Evolutionary conservation across 495 filamentous ascomycete species (phyloP).

Genomic region (Neurospora sublineolata): DNA sequence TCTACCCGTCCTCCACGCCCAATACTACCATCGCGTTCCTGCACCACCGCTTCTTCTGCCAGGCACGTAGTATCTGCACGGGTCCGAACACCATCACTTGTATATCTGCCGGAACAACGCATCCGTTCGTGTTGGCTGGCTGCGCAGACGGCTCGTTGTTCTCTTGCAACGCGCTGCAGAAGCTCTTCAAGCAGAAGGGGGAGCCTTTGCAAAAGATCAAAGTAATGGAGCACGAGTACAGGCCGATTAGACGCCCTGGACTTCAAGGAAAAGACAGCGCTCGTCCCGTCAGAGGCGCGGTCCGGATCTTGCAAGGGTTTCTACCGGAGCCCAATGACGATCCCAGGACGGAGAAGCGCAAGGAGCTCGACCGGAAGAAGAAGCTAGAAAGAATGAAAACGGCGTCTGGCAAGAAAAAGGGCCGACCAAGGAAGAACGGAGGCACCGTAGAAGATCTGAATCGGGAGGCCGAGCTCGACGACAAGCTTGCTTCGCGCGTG

Average conservation of each 20-base stretch:
- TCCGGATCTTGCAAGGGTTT: slow-evolving; percentile 33
- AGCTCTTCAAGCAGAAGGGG: slow-evolving; percentile 31
- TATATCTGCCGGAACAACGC: slow-evolving; percentile 30
- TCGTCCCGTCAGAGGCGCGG: slow-evolving; percentile 17
- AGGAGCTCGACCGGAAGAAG: slow-evolving; percentile 47
- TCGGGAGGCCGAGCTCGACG: slow-evolving; percentile 16
- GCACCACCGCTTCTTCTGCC: slow-evolving; percentile 33
- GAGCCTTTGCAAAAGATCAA: slow-evolving; percentile 32
- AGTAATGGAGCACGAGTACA: slow-evolving; percentile 37
- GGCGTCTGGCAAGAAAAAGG: slow-evolving; percentile 44
- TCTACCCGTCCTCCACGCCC: slow-evolving; percentile 33
- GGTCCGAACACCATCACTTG: slow-evolving; percentile 32
- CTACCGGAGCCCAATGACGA: slow-evolving; percentile 49
- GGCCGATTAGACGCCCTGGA: slow-evolving; percentile 6
- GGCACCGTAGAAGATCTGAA: slow-evolving; percentile 13
- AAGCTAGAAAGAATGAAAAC: slow-evolving; percentile 43
- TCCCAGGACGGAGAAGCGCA: slow-evolving; percentile 51
- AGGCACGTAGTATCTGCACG: slow-evolving; percentile 34
- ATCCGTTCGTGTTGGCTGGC: slow-evolving; percentile 34
- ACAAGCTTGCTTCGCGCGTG: slow-evolving; percentile 24
- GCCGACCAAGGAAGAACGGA: slow-evolving; percentile 19
- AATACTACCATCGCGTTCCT: slow-evolving; percentile 36
- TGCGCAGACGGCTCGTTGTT: slow-evolving; percentile 35
- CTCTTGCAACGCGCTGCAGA: slow-evolving; percentile 34
- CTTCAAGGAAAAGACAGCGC: neutral